A percentile compares a stretch with the other conserved stretches of the same genome.
Evolutionary conservation across 345 rosid genomes (phyloP).

Genomic region (Linum lewisii): DNA sequence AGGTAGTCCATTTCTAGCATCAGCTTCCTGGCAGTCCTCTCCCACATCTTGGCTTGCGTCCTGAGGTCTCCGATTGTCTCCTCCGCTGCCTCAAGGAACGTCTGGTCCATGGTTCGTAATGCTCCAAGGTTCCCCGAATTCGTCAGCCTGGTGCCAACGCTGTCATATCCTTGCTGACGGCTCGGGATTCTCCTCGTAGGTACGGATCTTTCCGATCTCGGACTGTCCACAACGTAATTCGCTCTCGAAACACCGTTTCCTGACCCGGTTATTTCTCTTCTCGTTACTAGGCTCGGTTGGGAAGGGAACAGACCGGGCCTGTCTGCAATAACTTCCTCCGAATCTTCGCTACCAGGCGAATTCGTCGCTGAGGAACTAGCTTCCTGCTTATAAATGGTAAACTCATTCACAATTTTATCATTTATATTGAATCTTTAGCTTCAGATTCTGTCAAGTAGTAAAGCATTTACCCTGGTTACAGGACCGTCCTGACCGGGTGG

Average conservation of each 20-base stretch:
- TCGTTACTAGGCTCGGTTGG: constrained; percentile 8
- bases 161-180: constrained; percentile 11
- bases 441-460: neutral
- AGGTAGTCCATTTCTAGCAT: constrained; percentile 37
- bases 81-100: constrained; percentile 41
- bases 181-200: constrained; percentile 14
- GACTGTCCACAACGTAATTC: constrained; percentile 9
- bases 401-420: too few species aligned
- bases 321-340: constrained; percentile 14
- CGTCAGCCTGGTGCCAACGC: neutral
- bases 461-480: constrained; percentile 19
- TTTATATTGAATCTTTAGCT: too few species aligned
- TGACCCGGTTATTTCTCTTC: constrained; percentile 18
- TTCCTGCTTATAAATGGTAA: constrained; percentile 15
- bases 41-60: constrained; percentile 48
- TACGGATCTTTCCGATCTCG: constrained; percentile 23
- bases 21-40: constrained; percentile 38
- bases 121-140: constrained; percentile 1
- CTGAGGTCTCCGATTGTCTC: constrained; percentile 34
- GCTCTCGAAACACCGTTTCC: constrained; percentile 13
- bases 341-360: constrained; percentile 31
- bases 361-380: constrained; percentile 20
- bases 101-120: constrained; percentile 18
- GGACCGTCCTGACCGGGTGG: constrained; percentile 14
- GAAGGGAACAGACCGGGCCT: constrained; percentile 12